phyloP scores from a whole-genome alignment of 768 basidiomycete genomes.

The Xerocomellus amylosporus region DNA sequence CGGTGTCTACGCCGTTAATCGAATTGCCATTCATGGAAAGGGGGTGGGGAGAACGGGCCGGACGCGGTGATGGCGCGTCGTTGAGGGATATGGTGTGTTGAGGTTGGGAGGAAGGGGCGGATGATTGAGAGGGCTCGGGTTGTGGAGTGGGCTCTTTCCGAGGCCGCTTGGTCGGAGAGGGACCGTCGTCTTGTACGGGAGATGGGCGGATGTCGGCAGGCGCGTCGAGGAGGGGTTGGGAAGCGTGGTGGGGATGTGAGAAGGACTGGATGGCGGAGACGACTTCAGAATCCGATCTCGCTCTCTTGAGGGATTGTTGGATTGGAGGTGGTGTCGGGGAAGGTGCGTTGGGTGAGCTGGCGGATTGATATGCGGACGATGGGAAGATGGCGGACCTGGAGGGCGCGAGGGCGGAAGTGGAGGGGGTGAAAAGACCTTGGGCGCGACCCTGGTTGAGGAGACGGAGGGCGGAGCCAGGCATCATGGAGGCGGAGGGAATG shows the following conservation, averaged over 20 bases:
- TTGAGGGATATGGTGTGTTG: slow-evolving; percentile 33
- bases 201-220: slow-evolving; percentile 45
- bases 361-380: slow-evolving; percentile 47
- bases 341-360: slow-evolving; percentile 49
- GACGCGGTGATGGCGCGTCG: slow-evolving; percentile 33
- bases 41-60: slow-evolving; percentile 49
- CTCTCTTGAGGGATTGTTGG: slow-evolving; percentile 52
- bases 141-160: slow-evolving; percentile 52
- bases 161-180: slow-evolving; percentile 68
- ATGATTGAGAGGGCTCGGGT: slow-evolving; percentile 29
- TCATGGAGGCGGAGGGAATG: slow-evolving; percentile 78
- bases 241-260: slow-evolving; percentile 16
- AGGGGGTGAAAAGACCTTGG: slow-evolving; percentile 83
- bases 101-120: slow-evolving; percentile 17
- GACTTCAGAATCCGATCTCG: slow-evolving; percentile 66
- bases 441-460: slow-evolving; percentile 83
- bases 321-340: slow-evolving; percentile 52
- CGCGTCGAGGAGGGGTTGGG: slow-evolving; percentile 30
- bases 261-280: slow-evolving; percentile 17
- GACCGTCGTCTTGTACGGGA: slow-evolving; percentile 55
- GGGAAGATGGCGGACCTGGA: slow-evolving; percentile 51
- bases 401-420: slow-evolving; percentile 57
- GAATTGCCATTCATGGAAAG: slow-evolving; percentile 44
- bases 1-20: slow-evolving; percentile 41
- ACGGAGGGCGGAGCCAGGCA: slow-evolving; percentile 83